These are phyloP conservation scores for Yamadazyma epiphylla DNA, from an alignment of 1,139 yeast genomes.

Conservation along the genomic window DNA sequence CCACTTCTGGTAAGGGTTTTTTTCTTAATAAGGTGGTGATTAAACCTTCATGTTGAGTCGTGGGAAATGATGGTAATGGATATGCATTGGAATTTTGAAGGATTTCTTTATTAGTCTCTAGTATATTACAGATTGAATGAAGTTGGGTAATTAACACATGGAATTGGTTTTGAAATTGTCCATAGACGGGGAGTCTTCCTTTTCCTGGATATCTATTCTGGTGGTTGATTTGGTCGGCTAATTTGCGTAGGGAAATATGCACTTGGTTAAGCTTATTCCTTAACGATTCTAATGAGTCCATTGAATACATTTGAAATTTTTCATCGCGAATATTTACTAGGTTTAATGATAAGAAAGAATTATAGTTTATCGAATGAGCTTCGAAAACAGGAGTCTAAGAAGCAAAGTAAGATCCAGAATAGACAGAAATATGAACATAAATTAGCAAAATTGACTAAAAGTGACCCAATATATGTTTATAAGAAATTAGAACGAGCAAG, in stretches of 20 bases:
- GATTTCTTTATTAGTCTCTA: constrained; percentile 57
- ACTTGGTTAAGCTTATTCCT: constrained; percentile 44
- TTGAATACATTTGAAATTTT: constrained; percentile 22
- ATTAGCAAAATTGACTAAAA: constrained; percentile 21
- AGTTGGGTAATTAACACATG: constrained; percentile 81
- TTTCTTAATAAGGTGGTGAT: constrained; percentile 81
- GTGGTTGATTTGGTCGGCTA: constrained; percentile 40
- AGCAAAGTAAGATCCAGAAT: constrained; percentile 33
- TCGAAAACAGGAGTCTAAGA: constrained; percentile 33
- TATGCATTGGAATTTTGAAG: constrained; percentile 69
- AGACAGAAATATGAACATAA: constrained; percentile 34
- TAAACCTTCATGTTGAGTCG: constrained; percentile 76
- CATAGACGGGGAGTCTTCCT: constrained; percentile 38
- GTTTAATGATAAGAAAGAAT: constrained; percentile 37
- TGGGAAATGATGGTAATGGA: constrained; percentile 81
- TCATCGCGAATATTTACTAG: constrained; percentile 1
- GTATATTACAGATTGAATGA: constrained; percentile 63
- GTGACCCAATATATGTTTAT: constrained; percentile 34
- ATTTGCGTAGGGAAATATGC: constrained; percentile 39
- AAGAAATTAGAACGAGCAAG: constrained; percentile 21
- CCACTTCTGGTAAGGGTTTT: constrained; percentile 86
- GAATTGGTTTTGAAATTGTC: constrained; percentile 67
- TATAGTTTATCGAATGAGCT: constrained; percentile 43
- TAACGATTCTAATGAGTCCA: constrained; percentile 40
- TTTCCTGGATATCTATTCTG: constrained; percentile 38